Evolutionary conservation across 768 basidiomycete species (phyloP).

Genomic region (Auricularia sp.): DNA sequence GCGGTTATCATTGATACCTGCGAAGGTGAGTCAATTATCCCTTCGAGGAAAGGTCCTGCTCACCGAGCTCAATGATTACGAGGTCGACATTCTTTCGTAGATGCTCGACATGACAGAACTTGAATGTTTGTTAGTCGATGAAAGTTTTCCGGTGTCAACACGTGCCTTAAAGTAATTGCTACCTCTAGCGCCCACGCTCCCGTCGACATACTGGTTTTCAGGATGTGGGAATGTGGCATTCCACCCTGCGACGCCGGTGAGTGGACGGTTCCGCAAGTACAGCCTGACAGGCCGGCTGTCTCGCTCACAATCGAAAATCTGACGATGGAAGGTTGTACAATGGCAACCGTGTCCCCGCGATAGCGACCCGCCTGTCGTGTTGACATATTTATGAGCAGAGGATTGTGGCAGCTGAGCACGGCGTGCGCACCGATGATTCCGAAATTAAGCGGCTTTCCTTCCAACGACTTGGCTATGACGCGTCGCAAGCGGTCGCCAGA

Average conservation of each 20-base stretch:
- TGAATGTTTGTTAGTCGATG: neutral
- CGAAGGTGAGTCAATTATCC: neutral
- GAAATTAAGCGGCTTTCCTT: constrained; percentile 1
- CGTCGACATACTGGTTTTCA: constrained; percentile 2
- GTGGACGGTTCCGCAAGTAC: neutral
- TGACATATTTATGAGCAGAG: neutral
- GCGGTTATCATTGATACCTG: constrained; percentile 1
- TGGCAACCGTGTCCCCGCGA: constrained; percentile 6
- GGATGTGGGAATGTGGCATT: constrained; percentile 5
- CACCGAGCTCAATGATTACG: constrained; percentile 3
- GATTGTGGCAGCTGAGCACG: neutral
- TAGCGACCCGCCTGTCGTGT: constrained; percentile 2
- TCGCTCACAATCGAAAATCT: constrained; percentile 6
- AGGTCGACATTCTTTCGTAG: constrained; percentile 2
- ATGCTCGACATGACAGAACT: constrained; percentile 6
- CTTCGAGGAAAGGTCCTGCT: neutral
- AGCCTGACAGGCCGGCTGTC: neutral
- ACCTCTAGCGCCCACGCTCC: constrained; percentile 5
- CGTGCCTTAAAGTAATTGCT: constrained; percentile 5
- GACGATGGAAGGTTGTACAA: constrained; percentile 4
- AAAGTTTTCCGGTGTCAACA: neutral
- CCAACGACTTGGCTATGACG: neutral
- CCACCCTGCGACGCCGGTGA: neutral
- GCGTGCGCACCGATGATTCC: constrained; percentile 5
- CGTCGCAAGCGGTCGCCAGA: constrained; percentile 4